Conservation (phyloP, 768 basidiomycete species). For the Rhodotorula toruloides region DNA sequence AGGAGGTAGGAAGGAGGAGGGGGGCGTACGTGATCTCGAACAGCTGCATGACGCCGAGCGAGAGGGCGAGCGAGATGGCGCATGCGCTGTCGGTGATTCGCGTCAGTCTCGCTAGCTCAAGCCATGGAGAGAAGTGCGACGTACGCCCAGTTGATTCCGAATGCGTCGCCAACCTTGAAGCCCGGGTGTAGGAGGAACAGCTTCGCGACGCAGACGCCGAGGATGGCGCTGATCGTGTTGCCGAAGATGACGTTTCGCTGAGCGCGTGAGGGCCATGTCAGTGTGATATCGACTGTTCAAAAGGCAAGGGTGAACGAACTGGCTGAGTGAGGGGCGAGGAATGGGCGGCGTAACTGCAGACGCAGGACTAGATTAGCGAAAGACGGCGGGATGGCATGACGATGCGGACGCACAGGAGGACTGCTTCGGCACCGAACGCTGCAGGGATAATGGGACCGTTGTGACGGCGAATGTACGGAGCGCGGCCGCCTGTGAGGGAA, state of each 20-base stretch:
- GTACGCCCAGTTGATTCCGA: conserved; percentile 21
- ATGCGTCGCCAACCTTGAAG: conserved; percentile 17
- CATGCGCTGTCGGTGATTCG: neutral
- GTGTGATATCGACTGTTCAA: neutral
- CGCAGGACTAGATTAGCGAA: neutral
- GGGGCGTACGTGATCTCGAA: conserved; percentile 19
- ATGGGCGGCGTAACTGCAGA: conserved; percentile 14
- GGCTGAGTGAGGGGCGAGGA: conserved; percentile 16
- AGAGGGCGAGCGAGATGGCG: conserved; percentile 7
- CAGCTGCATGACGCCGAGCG: conserved; percentile 25
- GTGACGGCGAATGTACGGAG: neutral
- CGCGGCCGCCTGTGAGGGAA: conserved; percentile 2
- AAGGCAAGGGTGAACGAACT: neutral
- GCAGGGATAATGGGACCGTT: conserved; percentile 15
- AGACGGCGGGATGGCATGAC: no score
- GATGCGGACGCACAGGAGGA: conserved; percentile 11
- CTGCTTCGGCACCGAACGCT: conserved; percentile 28
- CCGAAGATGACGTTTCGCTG: conserved; percentile 16
- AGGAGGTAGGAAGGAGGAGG: neutral
- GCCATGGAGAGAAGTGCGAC: neutral
- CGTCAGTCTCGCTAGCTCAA: neutral
- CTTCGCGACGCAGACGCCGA: conserved; percentile 21
- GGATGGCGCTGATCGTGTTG: conserved; percentile 16
- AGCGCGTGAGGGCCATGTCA: neutral
- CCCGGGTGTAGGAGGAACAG: conserved; percentile 8